Evolutionary conservation across 768 basidiomycete species (phyloP), one percentile per base, ranked within the genome.

Genomic region (Chalciporus chontae): DNA sequence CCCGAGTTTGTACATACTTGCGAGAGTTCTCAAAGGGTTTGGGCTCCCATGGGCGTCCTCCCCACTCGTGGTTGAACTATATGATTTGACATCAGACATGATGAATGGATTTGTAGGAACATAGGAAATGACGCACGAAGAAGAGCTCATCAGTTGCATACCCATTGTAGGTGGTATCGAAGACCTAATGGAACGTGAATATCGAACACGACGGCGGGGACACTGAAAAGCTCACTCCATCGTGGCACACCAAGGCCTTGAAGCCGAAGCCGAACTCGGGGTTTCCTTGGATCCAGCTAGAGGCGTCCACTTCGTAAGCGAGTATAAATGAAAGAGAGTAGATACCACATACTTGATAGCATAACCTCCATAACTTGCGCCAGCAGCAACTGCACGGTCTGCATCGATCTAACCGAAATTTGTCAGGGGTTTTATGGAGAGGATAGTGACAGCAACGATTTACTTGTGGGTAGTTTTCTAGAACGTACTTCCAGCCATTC

Each of bases 221-320:
- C 29, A 36, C 2, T 15, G n/a, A 51, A 51, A 32, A 68, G 72
- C 41, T 45, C 64, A 93, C 89, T 8, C 95, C 95, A 62, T 99
- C 95, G 61, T 98, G 95, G 58, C 84, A 86, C 11, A 94, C 80
- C 38, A 97, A 75, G 4, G 92, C 91, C 71, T 94, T 96, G 77
- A 98, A 96, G 18, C 79, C 78, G 63, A 93, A 92, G 3, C 79
- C 84, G 54, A 76, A 90, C 58, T 95, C 92, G 9, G 90, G 89
- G 63, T 96, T 90, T 0, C 93, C 91, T 70, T 95, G 90, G 47
- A 96, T 94, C 91, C 91, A 96, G 66, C 93, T 95, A 41, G 24
- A 45, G 48, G 45, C 32, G 26, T 34, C 39, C 19, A 8, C 31
- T 18, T 41, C 36, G 34, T 58, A 32, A 56, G 38, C 50, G n/a